Evolutionary conservation across 306 rosid species (phyloP), one percentile per base, ranked within the genome.

Genomic region (Trichosanthes truncata): DNA sequence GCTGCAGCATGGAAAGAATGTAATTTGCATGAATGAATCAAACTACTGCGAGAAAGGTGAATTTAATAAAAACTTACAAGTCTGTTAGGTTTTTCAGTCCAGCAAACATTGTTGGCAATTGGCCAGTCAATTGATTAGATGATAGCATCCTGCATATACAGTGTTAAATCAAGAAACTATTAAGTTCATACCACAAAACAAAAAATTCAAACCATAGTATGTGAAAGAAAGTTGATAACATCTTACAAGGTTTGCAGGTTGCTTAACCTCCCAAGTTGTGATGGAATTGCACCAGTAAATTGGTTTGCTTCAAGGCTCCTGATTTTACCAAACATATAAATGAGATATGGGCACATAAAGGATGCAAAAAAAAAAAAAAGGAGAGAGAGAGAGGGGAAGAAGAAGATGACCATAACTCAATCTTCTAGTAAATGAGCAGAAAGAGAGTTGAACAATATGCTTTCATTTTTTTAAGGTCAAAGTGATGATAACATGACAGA

Each of bases 251-350:
- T 23, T 62, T 84, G 82, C 84, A 92, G 83, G 86, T 87, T 87
- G 80, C 71, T 25, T 56, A 94, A 83, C 79, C 61, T 83, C 78
- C 97, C 98, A 45, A 94, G 93, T 79, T 90, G 82, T 79, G 86
- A 80, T 61, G 97, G 97, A 76, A 92, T 80, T 76, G 51, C 61
- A 45, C 98, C 98, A 20, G 86, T 85, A 79, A 92, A 92, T 75
- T 85, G 92, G 83, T 94, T 94, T 66, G 88, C 87, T 89, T 89
- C 98, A 80, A 94, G 97, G 85, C 0, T 11, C 83, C 98, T 94
- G 81, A 86, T 83, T 41, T 31, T 29, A 40, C 23, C 18, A 60
- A 13, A n/a, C 35, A 29, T 11, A 60, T 29, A 61, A 61, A 23
- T 77, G 49, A 77, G 20, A 53, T n/a, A 52, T 52, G 13, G 12